Conservation (phyloP, 2,329 filamentous ascomycete species). For the Diaporthe citri region DNA sequence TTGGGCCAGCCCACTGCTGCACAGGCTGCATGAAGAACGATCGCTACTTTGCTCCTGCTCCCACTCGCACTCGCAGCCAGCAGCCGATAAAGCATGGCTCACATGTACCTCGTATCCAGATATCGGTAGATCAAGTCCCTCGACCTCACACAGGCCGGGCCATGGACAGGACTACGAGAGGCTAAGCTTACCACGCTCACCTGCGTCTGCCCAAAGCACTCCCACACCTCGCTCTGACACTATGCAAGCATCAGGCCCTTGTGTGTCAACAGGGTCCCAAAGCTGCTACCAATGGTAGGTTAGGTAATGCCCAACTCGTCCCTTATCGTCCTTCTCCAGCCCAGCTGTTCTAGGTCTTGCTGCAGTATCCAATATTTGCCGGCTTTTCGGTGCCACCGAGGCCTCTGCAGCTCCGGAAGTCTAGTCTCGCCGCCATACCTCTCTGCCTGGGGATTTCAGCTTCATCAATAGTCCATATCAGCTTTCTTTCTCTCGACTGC, state of each 20-base stretch:
- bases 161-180: background rate
- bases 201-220: slow-evolving; percentile 18
- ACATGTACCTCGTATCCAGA: slow-evolving; percentile 31
- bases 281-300: slow-evolving; percentile 24
- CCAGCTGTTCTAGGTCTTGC: slow-evolving; percentile 23
- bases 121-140: slow-evolving; percentile 17
- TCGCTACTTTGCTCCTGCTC: slow-evolving; percentile 9
- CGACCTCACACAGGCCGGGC: background rate
- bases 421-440: slow-evolving; percentile 10
- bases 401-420: background rate
- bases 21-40: slow-evolving; percentile 6
- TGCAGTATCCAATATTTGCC: slow-evolving; percentile 18
- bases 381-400: slow-evolving; percentile 23
- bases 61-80: background rate
- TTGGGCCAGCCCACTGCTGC: slow-evolving; percentile 14
- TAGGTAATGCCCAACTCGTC: background rate
- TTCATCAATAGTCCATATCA: slow-evolving; percentile 26
- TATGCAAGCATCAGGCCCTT: slow-evolving; percentile 18
- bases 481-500: background rate
- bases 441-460: slow-evolving; percentile 9
- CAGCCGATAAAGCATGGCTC: slow-evolving; percentile 13
- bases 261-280: background rate
- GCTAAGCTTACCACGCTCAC: slow-evolving; percentile 25
- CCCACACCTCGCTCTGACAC: slow-evolving; percentile 23
- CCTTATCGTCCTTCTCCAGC: slow-evolving; percentile 6